Evolutionary conservation across 148 eudicot genomes (phyloP).

Genomic region (Bassia scoparia): DNA sequence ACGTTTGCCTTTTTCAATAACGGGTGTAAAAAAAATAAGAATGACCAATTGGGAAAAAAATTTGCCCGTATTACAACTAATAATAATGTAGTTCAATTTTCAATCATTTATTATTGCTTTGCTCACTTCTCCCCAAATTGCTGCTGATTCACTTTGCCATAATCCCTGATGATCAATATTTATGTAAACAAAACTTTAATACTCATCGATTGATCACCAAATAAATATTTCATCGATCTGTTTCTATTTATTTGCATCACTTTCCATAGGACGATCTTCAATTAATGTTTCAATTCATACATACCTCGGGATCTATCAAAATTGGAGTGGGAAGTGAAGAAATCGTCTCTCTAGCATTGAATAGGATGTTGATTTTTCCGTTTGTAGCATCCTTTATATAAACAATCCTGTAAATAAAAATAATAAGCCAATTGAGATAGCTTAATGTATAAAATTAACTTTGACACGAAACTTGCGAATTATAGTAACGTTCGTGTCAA

Average conservation of each 20-base stretch:
- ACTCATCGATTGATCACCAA: too few species aligned
- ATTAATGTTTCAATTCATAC: too few species aligned
- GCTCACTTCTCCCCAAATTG: constrained; percentile 72
- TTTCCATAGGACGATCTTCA: too few species aligned
- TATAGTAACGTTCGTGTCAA: background rate
- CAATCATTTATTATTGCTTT: constrained; percentile 16
- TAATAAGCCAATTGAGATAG: background rate
- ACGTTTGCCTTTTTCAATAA: too few species aligned
- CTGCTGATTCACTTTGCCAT: constrained; percentile 51
- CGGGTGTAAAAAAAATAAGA: too few species aligned
- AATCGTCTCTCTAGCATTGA: constrained; percentile 54
- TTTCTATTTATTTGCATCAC: too few species aligned
- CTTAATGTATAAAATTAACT: background rate
- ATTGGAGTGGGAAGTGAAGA: constrained; percentile 49
- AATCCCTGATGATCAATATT: constrained; percentile 36
- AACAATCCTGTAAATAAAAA: constrained; percentile 40
- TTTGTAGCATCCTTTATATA: constrained; percentile 37
- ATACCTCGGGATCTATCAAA: constrained; percentile 56
- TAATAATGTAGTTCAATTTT: too few species aligned
- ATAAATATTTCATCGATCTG: too few species aligned
- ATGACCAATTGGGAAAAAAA: too few species aligned
- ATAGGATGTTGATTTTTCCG: constrained; percentile 42
- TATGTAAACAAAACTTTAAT: too few species aligned
- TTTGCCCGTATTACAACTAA: too few species aligned
- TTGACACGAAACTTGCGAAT: background rate